Percentiles rank a stretch among this genome's conserved stretches.
Evolutionary conservation across 345 rosid species (phyloP).

Genomic region (Clarkia xantiana): DNA sequence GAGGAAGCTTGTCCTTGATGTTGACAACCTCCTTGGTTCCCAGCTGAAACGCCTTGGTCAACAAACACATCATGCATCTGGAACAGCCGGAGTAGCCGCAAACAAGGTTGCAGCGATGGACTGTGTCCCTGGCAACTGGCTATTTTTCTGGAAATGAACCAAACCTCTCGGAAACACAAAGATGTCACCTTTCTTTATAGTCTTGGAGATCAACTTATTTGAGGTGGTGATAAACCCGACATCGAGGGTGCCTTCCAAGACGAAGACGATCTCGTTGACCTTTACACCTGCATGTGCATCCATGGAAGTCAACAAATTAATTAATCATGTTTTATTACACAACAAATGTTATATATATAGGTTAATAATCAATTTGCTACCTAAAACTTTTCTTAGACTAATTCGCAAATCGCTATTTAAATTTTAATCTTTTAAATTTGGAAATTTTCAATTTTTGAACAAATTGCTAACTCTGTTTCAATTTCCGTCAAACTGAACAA

Average conservation of each 20-base stretch:
- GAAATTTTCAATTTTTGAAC: no score
- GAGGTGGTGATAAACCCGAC: slow-evolving; percentile 55
- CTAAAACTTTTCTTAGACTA: no score
- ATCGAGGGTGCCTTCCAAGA: slow-evolving; percentile 43
- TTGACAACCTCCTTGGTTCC: slow-evolving; percentile 43
- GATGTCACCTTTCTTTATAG: slow-evolving; percentile 36
- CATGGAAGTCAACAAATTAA: no score
- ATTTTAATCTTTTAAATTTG: no score
- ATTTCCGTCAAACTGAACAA: no score
- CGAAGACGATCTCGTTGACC: slow-evolving; percentile 51
- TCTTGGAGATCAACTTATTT: slow-evolving; percentile 36
- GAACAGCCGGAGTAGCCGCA: slow-evolving; percentile 34
- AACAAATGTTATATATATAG: no score
- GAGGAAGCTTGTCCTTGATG: slow-evolving; percentile 37
- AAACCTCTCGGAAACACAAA: slow-evolving; percentile 50
- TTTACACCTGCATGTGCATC: no score
- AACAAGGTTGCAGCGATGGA: slow-evolving; percentile 29
- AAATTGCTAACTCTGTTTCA: no score
- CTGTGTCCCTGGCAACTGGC: slow-evolving; percentile 55
- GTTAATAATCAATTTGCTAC: no score
- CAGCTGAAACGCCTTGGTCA: slow-evolving; percentile 49
- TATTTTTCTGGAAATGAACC: slow-evolving; percentile 57
- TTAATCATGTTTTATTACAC: no score
- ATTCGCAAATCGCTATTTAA: no score
- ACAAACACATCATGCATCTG: slow-evolving; percentile 38